phyloP scores from a whole-genome alignment of 495 filamentous ascomycete species.

The Clohesyomyces aquaticus region DNA sequence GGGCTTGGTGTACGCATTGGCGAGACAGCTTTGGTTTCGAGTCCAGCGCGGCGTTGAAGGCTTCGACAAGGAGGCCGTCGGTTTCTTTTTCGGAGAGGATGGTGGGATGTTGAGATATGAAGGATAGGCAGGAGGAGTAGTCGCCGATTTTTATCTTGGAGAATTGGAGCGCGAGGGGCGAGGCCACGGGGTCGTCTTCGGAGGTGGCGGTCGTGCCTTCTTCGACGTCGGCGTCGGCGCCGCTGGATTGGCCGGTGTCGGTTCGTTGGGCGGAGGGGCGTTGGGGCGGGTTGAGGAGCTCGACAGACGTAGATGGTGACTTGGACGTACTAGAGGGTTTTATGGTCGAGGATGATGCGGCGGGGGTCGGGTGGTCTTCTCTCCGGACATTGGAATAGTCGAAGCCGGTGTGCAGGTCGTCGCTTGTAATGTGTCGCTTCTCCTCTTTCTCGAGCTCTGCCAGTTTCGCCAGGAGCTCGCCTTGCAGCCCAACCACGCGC shows the following conservation, averaged over 20 bases:
- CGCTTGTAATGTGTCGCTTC: constrained; percentile 88
- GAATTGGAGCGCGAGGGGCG: constrained; percentile 75
- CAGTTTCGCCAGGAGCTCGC: constrained; percentile 70
- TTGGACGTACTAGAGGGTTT: no score
- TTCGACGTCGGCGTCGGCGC: constrained; percentile 64
- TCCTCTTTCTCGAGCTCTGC: constrained; percentile 86
- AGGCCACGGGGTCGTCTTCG: constrained; percentile 74
- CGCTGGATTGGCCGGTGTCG: constrained; percentile 55
- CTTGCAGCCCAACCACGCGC: constrained; percentile 78
- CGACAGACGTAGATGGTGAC: constrained; percentile 54
- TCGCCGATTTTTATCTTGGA: constrained; percentile 75
- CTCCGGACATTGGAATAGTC: constrained; percentile 71
- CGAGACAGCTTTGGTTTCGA: constrained; percentile 74
- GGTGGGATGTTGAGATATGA: constrained; percentile 72
- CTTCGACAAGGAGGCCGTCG: constrained; percentile 86
- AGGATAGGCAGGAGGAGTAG: constrained; percentile 72
- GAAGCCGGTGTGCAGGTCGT: constrained; percentile 86
- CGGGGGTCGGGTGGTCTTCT: constrained; percentile 12
- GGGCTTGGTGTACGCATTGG: constrained; percentile 90
- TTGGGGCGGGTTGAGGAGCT: constrained; percentile 76
- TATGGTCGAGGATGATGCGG: constrained; percentile 9
- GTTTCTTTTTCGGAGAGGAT: constrained; percentile 87
- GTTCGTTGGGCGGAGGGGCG: constrained; percentile 43
- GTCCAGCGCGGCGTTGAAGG: constrained; percentile 81
- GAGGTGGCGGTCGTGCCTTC: constrained; percentile 57